A percentile compares a stretch with the other conserved stretches of the same genome.
These are phyloP conservation scores for Tarenaya hassleriana DNA, from an alignment of 345 rosid species.

Conservation along the genomic window DNA sequence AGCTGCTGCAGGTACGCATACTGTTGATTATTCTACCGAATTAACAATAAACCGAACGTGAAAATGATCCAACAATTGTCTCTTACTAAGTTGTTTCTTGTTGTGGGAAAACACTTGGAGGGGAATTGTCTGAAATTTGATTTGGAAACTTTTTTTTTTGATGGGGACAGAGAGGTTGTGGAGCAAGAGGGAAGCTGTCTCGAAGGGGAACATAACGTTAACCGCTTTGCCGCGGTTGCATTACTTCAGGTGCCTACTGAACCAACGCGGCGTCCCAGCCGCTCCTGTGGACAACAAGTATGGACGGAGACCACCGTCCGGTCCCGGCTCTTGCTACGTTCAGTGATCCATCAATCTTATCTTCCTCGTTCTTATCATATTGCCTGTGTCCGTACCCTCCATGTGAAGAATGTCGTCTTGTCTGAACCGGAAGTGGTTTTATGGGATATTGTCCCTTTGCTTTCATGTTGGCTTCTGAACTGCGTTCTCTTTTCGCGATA, in stretches of 20 bases:
- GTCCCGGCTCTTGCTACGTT: slow-evolving; percentile 78
- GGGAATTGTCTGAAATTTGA: not conserved
- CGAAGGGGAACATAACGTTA: slow-evolving; percentile 37
- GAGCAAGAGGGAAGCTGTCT: slow-evolving; percentile 60
- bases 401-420: slow-evolving; percentile 14
- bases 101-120: not conserved
- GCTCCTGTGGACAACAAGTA: slow-evolving; percentile 61
- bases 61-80: not conserved
- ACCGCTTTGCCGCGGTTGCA: slow-evolving; percentile 65
- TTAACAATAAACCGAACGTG: no score
- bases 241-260: slow-evolving; percentile 86
- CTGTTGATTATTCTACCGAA: no score
- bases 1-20: slow-evolving; percentile 88
- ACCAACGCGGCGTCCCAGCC: slow-evolving; percentile 69
- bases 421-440: no score
- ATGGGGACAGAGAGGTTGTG: slow-evolving; percentile 61
- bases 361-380: not conserved
- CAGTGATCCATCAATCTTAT: slow-evolving; percentile 39
- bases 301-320: slow-evolving; percentile 57
- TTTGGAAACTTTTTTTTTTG: slow-evolving; percentile 1
- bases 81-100: not conserved
- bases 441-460: no score
- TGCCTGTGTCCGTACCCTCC: no score
- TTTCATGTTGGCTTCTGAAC: no score
- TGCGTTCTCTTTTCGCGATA: no score